phyloP scores from a whole-genome alignment of 768 basidiomycete genomes.

The Lactifluus piperatus region DNA sequence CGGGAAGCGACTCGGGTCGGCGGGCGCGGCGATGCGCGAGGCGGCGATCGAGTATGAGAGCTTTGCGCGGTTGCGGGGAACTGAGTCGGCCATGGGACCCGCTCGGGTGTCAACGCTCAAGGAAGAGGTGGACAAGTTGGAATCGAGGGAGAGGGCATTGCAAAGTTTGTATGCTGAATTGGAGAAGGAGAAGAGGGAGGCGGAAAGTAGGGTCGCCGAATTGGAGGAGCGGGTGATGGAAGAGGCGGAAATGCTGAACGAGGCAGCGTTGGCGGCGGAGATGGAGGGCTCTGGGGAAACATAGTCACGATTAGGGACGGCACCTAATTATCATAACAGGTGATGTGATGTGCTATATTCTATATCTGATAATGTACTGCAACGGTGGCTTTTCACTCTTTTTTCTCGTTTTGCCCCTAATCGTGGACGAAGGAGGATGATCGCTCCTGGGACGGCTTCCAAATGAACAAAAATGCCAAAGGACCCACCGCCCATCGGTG shows the following conservation, averaged over 20 bases:
- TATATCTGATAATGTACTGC: no score
- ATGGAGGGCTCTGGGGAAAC: conserved; percentile 39
- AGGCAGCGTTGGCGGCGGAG: conserved; percentile 59
- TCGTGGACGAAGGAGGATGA: no score
- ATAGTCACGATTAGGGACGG: no score
- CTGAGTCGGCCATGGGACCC: conserved; percentile 73
- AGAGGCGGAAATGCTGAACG: conserved; percentile 76
- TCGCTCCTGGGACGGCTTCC: no score
- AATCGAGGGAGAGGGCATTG: conserved; percentile 64
- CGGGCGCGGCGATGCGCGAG: conserved; percentile 63
- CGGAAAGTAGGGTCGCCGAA: conserved; percentile 44
- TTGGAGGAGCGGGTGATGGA: conserved; percentile 85
- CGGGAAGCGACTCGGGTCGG: conserved; percentile 49
- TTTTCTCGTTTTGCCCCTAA: no score
- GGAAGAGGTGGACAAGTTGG: conserved; percentile 80
- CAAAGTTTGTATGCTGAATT: conserved; percentile 85
- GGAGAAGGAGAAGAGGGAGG: conserved; percentile 56
- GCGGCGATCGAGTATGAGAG: conserved; percentile 67
- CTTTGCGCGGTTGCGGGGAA: conserved; percentile 61
- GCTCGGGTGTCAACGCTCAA: conserved; percentile 66
- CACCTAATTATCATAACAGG: no score
- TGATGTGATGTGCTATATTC: no score
- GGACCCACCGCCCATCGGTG: no score
- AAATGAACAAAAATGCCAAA: no score
- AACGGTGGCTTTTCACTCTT: no score